phyloP scores from a whole-genome alignment of 1,284 basidiomycete genomes.

The Golubevia pallescens region DNA sequence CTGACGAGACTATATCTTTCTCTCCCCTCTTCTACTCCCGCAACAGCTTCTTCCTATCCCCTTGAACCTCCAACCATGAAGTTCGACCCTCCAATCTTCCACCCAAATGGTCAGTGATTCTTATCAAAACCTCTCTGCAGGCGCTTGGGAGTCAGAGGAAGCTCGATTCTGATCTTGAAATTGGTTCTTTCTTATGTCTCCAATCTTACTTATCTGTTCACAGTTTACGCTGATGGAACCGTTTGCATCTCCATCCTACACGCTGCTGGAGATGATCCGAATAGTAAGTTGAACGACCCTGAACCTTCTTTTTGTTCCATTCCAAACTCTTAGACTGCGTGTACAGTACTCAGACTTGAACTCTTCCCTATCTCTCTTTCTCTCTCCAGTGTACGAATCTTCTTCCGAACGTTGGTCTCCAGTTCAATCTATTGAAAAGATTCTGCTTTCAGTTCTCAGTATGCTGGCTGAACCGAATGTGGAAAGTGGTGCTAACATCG shows the following conservation, averaged over 20 bases:
- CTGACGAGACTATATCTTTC: no score
- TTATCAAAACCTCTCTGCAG: no score
- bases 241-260: slow-evolving; percentile 99
- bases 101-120: slow-evolving; percentile 92
- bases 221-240: slow-evolving; percentile 91
- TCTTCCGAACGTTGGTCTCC: slow-evolving; percentile 98
- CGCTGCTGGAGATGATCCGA: slow-evolving; percentile 86
- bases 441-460: slow-evolving; percentile 85
- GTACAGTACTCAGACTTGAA: not conserved
- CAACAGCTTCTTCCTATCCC: slow-evolving; percentile 50
- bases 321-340: not conserved
- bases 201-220: no score
- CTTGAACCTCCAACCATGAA: slow-evolving; percentile 73
- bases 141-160: no score
- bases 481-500: slow-evolving; percentile 96
- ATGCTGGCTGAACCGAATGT: slow-evolving; percentile 99
- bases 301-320: not conserved
- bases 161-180: not conserved
- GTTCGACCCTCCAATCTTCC: slow-evolving; percentile 94
- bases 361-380: not conserved
- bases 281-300: slow-evolving; percentile 42
- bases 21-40: not conserved
- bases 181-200: not conserved
- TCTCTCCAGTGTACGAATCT: slow-evolving; percentile 72
- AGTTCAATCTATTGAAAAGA: slow-evolving; percentile 95